Evolutionary conservation across 164 flowering plant genomes (phyloP), one percentile per base, ranked within the genome.

Genomic region (Piper longum): DNA sequence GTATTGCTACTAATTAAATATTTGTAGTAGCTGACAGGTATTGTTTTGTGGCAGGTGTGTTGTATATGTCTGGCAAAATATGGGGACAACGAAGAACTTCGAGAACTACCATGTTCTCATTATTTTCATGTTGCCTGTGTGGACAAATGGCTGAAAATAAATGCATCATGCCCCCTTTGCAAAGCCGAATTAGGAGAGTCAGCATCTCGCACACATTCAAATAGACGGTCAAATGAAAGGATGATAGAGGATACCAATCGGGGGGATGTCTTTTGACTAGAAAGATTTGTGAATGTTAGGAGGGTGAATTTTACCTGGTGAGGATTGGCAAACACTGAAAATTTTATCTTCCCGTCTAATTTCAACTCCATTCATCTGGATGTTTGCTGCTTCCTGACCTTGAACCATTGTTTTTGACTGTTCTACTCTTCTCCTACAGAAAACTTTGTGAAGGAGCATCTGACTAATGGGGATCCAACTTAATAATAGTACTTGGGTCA

Each of bases 141-240:
- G 63, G 91, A 85, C 68, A 79, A 81, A 67, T 85, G 91, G 91
- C 77, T 83, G 60, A 81, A 79, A 74, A 86, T 83, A 72, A 84
- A 81, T 65, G 87, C 85, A 9, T 56, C 71, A 4, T 86, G 92
- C 64, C 92, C 92, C 4, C 81, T 86, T 55, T 86, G 92, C 77
- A 86, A 86, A 71, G 67, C 52, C 43, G 86, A 79, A 71, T 76
- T 83, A 56, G 76, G 75, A 13, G 81, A 77, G 56, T 26, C 63
- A 60, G 62, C 71, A 1, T 60, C 36, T 26, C 36, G 36, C 36
- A 26, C 36, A 26, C 36, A 26, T 26, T 26, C 36, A 26, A 26
- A 26, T 26, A 26, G 36, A 26, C 78, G 51, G 73, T 62, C 3
- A 12, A 52, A 57, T 1, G 61, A 62, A 9, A 19, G 66, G 60